Conservation (phyloP, 2,329 filamentous ascomycete genomes). For the Lachnellula suecica region DNA sequence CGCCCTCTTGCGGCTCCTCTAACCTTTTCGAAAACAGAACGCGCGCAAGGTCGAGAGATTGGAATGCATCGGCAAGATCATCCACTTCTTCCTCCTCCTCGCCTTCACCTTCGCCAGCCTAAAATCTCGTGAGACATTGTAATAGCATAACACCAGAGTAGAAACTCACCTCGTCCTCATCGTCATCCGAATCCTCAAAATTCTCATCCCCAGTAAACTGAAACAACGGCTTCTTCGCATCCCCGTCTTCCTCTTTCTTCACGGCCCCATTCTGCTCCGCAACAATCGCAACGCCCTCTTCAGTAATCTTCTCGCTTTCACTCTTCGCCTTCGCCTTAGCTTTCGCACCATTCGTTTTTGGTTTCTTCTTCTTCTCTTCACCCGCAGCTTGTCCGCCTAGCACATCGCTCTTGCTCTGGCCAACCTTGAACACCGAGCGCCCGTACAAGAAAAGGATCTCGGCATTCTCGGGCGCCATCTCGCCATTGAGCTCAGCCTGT, state of each 20-base stretch:
- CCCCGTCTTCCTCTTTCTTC: conserved; percentile 38
- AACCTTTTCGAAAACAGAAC: conserved; percentile 61
- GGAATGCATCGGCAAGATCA: conserved; percentile 77
- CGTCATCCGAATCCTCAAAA: conserved; percentile 80
- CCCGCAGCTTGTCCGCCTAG: conserved; percentile 75
- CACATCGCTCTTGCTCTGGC: conserved; percentile 91
- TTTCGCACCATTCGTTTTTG: conserved; percentile 42
- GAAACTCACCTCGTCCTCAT: conserved; percentile 55
- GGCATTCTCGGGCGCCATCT: conserved; percentile 86
- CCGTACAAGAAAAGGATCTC: conserved; percentile 95
- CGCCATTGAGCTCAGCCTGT: conserved; percentile 88
- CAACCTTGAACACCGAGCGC: conserved; percentile 89
- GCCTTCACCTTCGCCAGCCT: conserved; percentile 40
- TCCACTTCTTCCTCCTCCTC: conserved; percentile 63
- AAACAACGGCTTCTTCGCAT: conserved; percentile 73
- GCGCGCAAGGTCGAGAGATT: conserved; percentile 79
- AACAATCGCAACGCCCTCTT: conserved; percentile 44
- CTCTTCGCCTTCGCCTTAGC: conserved; percentile 35
- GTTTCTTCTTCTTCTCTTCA: conserved; percentile 45
- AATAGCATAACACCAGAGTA: conserved; percentile 43
- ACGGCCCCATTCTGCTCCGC: conserved; percentile 29
- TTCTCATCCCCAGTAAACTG: conserved; percentile 95
- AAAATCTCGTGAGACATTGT: conserved; percentile 39
- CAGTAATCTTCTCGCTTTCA: conserved; percentile 41
- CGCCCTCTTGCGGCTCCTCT: conserved; percentile 43